These are phyloP conservation scores for Pleomassaria siparia DNA, from an alignment of 2,329 filamentous ascomycete species.

Conservation along the genomic window DNA sequence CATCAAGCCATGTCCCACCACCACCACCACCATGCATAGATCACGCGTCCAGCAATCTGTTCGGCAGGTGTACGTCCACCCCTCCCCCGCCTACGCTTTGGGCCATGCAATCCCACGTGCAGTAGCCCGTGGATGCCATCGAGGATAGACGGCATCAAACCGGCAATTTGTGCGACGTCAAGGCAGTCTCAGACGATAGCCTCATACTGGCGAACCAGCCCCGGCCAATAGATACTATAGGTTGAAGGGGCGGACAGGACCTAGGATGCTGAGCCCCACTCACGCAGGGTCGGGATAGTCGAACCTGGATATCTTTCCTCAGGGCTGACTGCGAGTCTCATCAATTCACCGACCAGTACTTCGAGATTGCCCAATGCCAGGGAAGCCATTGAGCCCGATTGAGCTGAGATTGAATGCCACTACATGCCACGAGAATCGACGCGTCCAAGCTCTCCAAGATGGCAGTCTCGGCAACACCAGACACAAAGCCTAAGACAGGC, in stretches of 20 bases:
- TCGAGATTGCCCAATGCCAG: not conserved
- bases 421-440: constrained; percentile 24
- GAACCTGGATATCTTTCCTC: constrained; percentile 8
- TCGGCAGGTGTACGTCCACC: constrained; percentile 20
- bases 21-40: no score
- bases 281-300: constrained; percentile 3
- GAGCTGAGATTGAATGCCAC: constrained; percentile 16
- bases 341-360: not conserved
- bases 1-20: not conserved
- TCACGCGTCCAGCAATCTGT: constrained; percentile 7
- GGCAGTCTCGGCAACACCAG: constrained; percentile 15
- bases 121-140: not conserved
- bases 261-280: constrained; percentile 17
- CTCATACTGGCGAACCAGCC: constrained; percentile 2
- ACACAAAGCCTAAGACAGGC: constrained; percentile 43
- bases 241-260: not conserved
- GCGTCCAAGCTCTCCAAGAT: constrained; percentile 20
- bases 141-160: constrained; percentile 1
- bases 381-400: constrained; percentile 1
- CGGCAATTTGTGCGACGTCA: constrained; percentile 16
- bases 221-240: not conserved
- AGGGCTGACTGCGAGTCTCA: not conserved
- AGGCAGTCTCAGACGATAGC: not conserved
- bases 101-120: not conserved
- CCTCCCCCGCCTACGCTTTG: constrained; percentile 4